Conservation (phyloP, 1,284 basidiomycete species). For the Fomitopsis betulina region DNA sequence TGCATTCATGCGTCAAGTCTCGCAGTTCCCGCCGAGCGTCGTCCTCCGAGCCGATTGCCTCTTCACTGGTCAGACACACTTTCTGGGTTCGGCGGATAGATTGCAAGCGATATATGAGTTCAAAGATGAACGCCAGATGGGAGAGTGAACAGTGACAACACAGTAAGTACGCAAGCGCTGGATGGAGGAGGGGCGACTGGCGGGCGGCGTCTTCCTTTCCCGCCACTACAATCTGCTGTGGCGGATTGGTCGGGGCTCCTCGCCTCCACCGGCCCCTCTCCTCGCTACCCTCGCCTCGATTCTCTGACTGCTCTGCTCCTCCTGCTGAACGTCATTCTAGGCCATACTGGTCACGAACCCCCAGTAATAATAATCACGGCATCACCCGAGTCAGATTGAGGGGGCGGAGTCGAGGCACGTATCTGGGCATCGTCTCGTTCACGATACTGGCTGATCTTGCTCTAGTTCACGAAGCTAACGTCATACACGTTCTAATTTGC, state of each 20-base stretch:
- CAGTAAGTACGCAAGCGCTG: not conserved
- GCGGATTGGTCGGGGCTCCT: not conserved
- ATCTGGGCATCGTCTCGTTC: not conserved
- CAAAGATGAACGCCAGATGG: no score
- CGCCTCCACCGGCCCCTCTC: not conserved
- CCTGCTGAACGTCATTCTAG: not conserved
- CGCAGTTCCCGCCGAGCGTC: no score
- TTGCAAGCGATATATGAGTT: no score
- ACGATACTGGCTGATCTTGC: not conserved
- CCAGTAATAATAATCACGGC: not conserved
- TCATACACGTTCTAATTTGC: not conserved
- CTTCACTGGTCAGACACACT: no score
- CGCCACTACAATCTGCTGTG: not conserved
- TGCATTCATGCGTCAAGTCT: no score
- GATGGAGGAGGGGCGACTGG: not conserved
- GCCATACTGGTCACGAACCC: not conserved
- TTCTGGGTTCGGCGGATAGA: not conserved
- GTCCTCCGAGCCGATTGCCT: no score
- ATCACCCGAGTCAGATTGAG: not conserved
- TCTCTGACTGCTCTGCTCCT: not conserved
- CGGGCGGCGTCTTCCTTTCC: not conserved
- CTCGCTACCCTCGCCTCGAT: not conserved
- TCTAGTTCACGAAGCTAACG: not conserved
- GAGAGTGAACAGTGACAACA: not conserved
- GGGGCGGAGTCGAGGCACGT: not conserved